A percentile compares a stretch with the other conserved stretches of the same genome.
Conservation (phyloP, 2,329 filamentous ascomycete genomes). For the Cylindrodendrum hubeiense region DNA sequence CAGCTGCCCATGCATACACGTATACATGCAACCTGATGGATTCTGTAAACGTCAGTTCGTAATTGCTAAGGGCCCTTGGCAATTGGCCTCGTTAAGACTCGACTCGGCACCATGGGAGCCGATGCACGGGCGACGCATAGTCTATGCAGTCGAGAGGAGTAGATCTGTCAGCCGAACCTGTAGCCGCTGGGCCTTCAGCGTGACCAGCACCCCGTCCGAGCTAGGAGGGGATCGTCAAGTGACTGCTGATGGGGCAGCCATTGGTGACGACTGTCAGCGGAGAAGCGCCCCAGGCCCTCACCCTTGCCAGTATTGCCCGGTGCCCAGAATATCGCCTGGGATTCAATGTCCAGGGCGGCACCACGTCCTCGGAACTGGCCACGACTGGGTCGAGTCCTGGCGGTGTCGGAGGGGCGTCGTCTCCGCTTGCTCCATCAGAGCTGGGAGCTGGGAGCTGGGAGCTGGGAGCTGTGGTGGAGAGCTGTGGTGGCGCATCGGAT, state of each 20-base stretch:
- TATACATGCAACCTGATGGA: background rate
- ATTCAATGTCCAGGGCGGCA: slow-evolving; percentile 28
- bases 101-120: background rate
- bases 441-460: slow-evolving; percentile 33
- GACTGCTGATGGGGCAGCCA: slow-evolving; percentile 19
- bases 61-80: background rate
- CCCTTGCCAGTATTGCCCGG: background rate
- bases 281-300: background rate
- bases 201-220: slow-evolving; percentile 6
- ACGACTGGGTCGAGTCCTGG: slow-evolving; percentile 30
- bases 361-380: slow-evolving; percentile 23
- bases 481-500: slow-evolving; percentile 19
- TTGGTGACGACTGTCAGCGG: slow-evolving; percentile 17
- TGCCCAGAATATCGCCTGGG: slow-evolving; percentile 26
- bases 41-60: slow-evolving; percentile 2
- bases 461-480: slow-evolving; percentile 29
- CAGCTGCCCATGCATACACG: background rate
- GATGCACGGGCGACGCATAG: slow-evolving; percentile 11
- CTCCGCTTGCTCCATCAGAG: slow-evolving; percentile 18
- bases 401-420: slow-evolving; percentile 21
- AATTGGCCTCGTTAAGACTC: background rate
- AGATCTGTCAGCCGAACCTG: slow-evolving; percentile 4
- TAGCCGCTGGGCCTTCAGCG: slow-evolving; percentile 2
- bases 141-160: slow-evolving; percentile 1
- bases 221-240: slow-evolving; percentile 20